Evolutionary conservation across 331 rosid species (phyloP), one percentile per base, ranked within the genome.

Genomic region (Malus hybrid): DNA sequence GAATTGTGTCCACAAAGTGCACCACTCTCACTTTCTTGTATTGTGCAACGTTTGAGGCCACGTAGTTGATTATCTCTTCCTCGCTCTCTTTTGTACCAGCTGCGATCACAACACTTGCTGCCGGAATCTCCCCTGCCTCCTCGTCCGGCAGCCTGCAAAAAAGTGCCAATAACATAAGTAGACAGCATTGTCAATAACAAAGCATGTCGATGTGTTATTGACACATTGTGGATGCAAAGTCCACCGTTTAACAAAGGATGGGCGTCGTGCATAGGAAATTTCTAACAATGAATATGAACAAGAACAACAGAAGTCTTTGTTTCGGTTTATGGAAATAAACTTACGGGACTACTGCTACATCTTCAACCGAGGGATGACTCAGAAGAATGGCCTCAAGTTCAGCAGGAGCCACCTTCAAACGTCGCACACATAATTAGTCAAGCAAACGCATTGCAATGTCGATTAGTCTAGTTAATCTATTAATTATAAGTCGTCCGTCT

Each of bases 301-400:
- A 6, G 29, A 59, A 22, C 32, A 50, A 50, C 56, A 50, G 2
- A 14, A 48, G 7, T 0, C 1, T 48, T 48, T 48, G 19, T 50
- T 50, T 50, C 6, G 9, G 6, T 50, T 20, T 6, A 57, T 20
- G 6, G 6, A 10, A 57, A 57, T 20, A 5, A 50, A 18, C 92
- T 86, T 86, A 92, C 97, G 97, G 90, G 72, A 94, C 96, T n/a
- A 94, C 97, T 13, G 97, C 99, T 20, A 86, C 99, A 66, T 94
- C 97, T 84, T 92, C 93, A 36, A 94, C 81, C 0, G 96, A 92
- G 64, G 97, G 79, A 84, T 92, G 97, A 69, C 86, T 63, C 4
- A 94, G 85, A 82, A 94, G 89, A 67, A 94, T 85, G 54, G 97
- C 96, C 82, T 94, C 99, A 54, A 94, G 84, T 79, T 94, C 97